Percentiles rank a stretch among this genome's conserved stretches.
phyloP scores from a whole-genome alignment of 805 yeast genomes.

The Yamadazyma akitaensis region DNA sequence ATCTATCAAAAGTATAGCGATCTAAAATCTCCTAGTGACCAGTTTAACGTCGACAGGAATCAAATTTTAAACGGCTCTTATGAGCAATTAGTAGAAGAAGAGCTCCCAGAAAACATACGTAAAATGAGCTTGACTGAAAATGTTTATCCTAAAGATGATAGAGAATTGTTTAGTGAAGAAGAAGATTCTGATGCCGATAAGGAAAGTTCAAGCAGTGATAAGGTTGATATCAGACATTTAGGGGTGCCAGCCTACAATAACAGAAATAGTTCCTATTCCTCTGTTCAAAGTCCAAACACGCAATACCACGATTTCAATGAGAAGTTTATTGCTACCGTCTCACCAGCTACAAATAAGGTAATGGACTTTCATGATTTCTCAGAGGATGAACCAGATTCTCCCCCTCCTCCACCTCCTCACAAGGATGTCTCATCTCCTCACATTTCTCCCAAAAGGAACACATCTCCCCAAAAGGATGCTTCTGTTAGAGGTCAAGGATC shows the following conservation, averaged over 20 bases:
- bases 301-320: constrained; percentile 41
- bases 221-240: constrained; percentile 20
- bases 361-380: constrained; percentile 1
- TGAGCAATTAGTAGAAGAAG: constrained; percentile 33
- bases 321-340: constrained; percentile 23
- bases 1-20: constrained; percentile 42
- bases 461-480: background rate
- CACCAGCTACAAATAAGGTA: constrained; percentile 10
- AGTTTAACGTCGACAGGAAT: constrained; percentile 33
- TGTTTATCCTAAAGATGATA: constrained; percentile 36
- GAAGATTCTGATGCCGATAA: constrained; percentile 21
- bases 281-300: constrained; percentile 42
- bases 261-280: constrained; percentile 33
- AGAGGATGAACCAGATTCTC: constrained; percentile 16
- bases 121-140: constrained; percentile 26
- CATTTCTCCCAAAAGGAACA: background rate
- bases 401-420: constrained; percentile 25
- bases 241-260: constrained; percentile 20
- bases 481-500: constrained; percentile 6
- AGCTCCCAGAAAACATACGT: constrained; percentile 29
- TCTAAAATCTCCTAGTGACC: constrained; percentile 39
- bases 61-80: constrained; percentile 34
- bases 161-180: constrained; percentile 34
- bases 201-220: constrained; percentile 12
- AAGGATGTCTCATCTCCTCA: constrained; percentile 5